These are phyloP conservation scores for Trichoderma harzianum DNA, from an alignment of 2,329 filamentous ascomycete species.

Conservation along the genomic window DNA sequence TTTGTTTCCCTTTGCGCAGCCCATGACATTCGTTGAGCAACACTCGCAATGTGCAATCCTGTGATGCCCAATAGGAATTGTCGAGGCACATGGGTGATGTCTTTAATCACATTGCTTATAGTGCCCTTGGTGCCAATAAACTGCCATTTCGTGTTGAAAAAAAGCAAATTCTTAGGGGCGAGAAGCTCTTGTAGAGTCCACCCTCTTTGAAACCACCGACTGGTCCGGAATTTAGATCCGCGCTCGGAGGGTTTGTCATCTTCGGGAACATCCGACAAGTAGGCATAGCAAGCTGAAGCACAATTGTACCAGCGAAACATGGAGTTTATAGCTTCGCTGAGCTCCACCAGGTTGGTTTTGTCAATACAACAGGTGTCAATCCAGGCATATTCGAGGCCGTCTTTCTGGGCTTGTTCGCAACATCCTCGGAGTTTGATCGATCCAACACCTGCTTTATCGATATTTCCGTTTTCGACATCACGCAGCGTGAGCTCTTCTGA, in stretches of 20 bases:
- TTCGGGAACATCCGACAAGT: slow-evolving; percentile 17
- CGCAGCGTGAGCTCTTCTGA: neutral
- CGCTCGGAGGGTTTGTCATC: neutral
- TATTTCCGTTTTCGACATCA: neutral
- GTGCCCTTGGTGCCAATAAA: slow-evolving; percentile 8
- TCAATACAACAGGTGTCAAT: slow-evolving; percentile 24
- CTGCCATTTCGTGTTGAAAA: slow-evolving; percentile 23
- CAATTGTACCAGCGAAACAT: slow-evolving; percentile 22
- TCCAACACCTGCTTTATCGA: neutral
- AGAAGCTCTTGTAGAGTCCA: slow-evolving; percentile 30
- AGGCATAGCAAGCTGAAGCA: slow-evolving; percentile 20
- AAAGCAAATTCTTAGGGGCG: slow-evolving; percentile 22
- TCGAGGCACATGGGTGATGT: slow-evolving; percentile 29
- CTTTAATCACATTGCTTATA: slow-evolving; percentile 23
- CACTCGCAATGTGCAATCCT: slow-evolving; percentile 16
- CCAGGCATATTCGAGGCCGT: slow-evolving; percentile 22
- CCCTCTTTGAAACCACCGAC: slow-evolving; percentile 25
- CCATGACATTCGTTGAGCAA: slow-evolving; percentile 26
- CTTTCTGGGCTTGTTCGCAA: slow-evolving; percentile 19
- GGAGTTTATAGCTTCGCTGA: slow-evolving; percentile 23
- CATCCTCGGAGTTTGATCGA: neutral
- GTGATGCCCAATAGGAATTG: slow-evolving; percentile 10
- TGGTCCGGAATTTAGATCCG: slow-evolving; percentile 14
- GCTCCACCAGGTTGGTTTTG: slow-evolving; percentile 19
- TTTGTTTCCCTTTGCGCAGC: slow-evolving; percentile 20